Conservation (phyloP, 495 filamentous ascomycete species). For the Penicillium cataractarum region DNA sequence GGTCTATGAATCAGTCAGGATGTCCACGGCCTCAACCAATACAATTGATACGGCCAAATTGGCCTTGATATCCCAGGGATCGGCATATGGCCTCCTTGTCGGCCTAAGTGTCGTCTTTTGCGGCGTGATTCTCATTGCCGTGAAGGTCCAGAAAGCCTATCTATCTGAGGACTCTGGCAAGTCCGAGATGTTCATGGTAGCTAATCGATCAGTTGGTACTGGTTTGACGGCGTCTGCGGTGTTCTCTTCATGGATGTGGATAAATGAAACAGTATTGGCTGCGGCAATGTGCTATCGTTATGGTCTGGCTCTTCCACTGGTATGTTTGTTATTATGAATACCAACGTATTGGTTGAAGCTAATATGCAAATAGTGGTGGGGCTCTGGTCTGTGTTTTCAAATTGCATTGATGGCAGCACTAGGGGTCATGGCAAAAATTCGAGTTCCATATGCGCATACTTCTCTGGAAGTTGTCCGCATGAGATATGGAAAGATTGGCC, state of each 20-base stretch:
- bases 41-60: constrained; percentile 1
- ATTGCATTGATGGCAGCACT: constrained; percentile 46
- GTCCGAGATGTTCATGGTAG: constrained; percentile 59
- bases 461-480: constrained; percentile 58
- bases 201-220: constrained; percentile 50
- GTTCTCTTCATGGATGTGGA: constrained; percentile 55
- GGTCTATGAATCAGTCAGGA: background rate
- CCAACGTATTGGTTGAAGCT: constrained; percentile 2
- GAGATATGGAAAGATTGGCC: constrained; percentile 55
- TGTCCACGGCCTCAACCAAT: too few relatives aligned
- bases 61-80: constrained; percentile 42
- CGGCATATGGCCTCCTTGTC: constrained; percentile 49
- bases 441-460: constrained; percentile 60
- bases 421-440: constrained; percentile 44
- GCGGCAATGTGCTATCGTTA: constrained; percentile 45
- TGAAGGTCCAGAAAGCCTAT: constrained; percentile 46
- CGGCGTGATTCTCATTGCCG: constrained; percentile 43
- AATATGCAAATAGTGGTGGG: constrained; percentile 39
- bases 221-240: constrained; percentile 55
- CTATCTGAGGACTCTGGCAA: constrained; percentile 49
- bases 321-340: constrained; percentile 13
- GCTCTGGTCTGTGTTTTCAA: constrained; percentile 44
- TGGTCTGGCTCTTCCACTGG: constrained; percentile 42
- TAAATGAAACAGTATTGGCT: constrained; percentile 47
- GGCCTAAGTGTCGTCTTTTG: constrained; percentile 48